Evolutionary conservation across 176 grass and related monocot genomes (phyloP), one percentile per base, ranked within the genome.

Genomic region (Tillandsia leiboldiana): DNA sequence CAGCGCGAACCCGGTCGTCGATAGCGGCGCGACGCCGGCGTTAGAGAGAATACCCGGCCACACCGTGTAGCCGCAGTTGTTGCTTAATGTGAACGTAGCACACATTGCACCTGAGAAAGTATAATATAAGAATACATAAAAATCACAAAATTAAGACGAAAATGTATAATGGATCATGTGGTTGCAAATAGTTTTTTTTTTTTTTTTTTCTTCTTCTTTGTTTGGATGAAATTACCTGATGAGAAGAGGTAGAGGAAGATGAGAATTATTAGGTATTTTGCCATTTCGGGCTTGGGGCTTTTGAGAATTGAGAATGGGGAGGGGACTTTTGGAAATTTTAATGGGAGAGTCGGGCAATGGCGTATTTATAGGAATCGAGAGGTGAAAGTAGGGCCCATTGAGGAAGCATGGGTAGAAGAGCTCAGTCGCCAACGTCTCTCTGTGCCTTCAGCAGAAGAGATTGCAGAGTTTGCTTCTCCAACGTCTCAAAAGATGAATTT

Each of bases 41-140:
- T 86, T 77, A 0, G 93, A 97, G 9, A 97, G 89, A 63, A 90
- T 27, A 1, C 93, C 93, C 17, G 93, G 93, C 93, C 93, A 97
- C 33, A 97, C 89, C 58, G 93, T 87, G 71, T 97, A 79, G 11
- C 68, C 79, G 70, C 93, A 97, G 64, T 90, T 85, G 72, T 92
- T 97, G 13, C 79, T 78, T 63, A 97, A 77, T 47, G 84, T 97
- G 72, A 97, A 97, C 64, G 81, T 90, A 27, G 83, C 93, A 26
- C 89, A 83, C 70, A 76, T 68, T 23, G 70, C 77, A 3, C 71
- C 92, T 92, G 83, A 69, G 76, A 53, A 72, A 13, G 53, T 1
- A 57, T 57, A 57, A n/a, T 57, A n/a, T 13, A 12, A 47, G 33
- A 71, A 78, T 51, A 78, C 51, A 78, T 51, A 51, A 13, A 50